Conservation (phyloP, 108 stramenopile genomes). For the Fistulifera pelliculosa region DNA sequence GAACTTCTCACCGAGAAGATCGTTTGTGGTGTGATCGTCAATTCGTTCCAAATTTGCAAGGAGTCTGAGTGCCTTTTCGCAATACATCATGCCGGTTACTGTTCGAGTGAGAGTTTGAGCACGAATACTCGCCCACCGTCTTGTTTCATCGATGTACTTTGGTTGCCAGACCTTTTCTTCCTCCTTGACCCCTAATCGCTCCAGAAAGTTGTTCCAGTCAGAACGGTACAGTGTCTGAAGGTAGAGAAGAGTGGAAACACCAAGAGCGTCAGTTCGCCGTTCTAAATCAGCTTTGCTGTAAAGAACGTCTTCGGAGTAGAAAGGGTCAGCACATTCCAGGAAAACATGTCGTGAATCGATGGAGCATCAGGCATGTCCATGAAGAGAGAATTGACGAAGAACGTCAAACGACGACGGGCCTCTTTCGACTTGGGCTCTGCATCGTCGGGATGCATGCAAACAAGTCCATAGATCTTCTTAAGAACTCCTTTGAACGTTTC, state of each 20-base stretch:
- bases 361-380: constrained; percentile 98
- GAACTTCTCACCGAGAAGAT: constrained; percentile 91
- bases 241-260: constrained; percentile 92
- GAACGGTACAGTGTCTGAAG: constrained; percentile 91
- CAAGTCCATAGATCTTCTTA: constrained; percentile 86
- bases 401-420: constrained; percentile 88
- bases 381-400: constrained; percentile 97
- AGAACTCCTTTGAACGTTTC: constrained; percentile 62
- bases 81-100: constrained; percentile 98
- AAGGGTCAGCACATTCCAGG: constrained; percentile 95
- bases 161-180: constrained; percentile 91
- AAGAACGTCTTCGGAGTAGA: constrained; percentile 94
- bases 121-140: constrained; percentile 95
- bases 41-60: constrained; percentile 89
- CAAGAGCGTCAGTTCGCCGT: constrained; percentile 81
- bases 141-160: constrained; percentile 75
- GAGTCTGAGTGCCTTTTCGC: constrained; percentile 91
- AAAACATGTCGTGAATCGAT: constrained; percentile 91
- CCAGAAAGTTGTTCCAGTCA: constrained; percentile 94
- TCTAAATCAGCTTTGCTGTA: constrained; percentile 89
- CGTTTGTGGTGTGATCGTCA: constrained; percentile 83
- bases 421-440: constrained; percentile 95
- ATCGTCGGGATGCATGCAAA: constrained; percentile 87
- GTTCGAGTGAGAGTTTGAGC: constrained; percentile 94
- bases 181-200: constrained; percentile 74